Base-by-base conservation (phyloP, 148 eudicot species). In the Arbutus unedo region DNA sequence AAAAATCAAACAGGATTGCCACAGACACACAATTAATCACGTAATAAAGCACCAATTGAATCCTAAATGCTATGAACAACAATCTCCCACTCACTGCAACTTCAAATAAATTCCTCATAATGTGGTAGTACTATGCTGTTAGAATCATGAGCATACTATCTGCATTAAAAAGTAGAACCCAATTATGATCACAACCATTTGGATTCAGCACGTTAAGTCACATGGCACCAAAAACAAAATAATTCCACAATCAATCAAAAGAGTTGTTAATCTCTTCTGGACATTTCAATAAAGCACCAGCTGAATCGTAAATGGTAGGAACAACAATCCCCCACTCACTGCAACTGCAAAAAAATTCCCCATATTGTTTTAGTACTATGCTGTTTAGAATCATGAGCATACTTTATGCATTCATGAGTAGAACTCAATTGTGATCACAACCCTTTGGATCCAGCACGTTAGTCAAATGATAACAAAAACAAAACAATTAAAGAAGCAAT, bases 1-100 rank as follows among this genome's bases (percentile, higher is more conserved):
- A 76, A 76, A 76, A 76, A 50, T 75, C 78, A 48, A 49, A 75
- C 3, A 75, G 56, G 78, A 75, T 48, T 74, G 56, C 43, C 25
- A 11, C 55, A 49, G 14, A 8, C 11, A 53, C 5, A 76, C 19
- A 51, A 76, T 14, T 14, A 13, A 76, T 16, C 51, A 72, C 21
- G 3, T 31, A n/a, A 48, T 48, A 74, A 48, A 10, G 62, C 60
- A 76, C 8, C 31, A 76, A n/a, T 18, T 50, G 79, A 76, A 31
- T 51, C 9, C 0, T 76, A 13, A 76, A 25, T 53, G 3, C 9
- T 15, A 50, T 6, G 6, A 19, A 21, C 43, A 19, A 21, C 43
- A 3, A n/a, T 49, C 38, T 1, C 15, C 43, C 13, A 43, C 45
- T 15, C 47, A 43, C 5, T 74, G 38, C 78, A 49, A n/a, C 11